A percentile compares a stretch with the other conserved stretches of the same genome.
Evolutionary conservation across 805 yeast genomes (phyloP).

Genomic region (Millerozyma miso): DNA sequence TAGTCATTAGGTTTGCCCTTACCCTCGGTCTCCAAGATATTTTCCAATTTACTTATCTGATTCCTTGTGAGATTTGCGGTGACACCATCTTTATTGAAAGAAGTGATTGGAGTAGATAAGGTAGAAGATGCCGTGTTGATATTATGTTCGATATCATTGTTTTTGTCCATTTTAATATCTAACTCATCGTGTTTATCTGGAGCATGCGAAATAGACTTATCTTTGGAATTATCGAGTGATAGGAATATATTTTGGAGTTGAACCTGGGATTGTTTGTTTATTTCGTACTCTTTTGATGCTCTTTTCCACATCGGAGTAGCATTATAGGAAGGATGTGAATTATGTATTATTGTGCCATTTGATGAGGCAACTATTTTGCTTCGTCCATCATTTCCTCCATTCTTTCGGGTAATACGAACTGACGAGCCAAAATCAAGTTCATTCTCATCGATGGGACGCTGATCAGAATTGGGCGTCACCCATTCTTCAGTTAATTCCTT

Average conservation of each 20-base stretch:
- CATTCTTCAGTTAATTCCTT: conserved; percentile 33
- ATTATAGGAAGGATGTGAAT: conserved; percentile 13
- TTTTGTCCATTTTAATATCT: conserved; percentile 5
- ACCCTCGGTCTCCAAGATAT: conserved; percentile 19
- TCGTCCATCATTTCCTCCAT: neutral
- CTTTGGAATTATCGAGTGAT: conserved; percentile 17
- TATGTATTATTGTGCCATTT: conserved; percentile 31
- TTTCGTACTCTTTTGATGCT: conserved; percentile 24
- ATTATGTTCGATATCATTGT: conserved; percentile 3
- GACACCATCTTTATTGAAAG: conserved; percentile 16
- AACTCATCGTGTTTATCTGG: conserved; percentile 1
- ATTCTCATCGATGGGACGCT: conserved; percentile 3
- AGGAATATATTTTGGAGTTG: conserved; percentile 30
- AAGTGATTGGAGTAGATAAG: conserved; percentile 35
- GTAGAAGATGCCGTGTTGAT: conserved; percentile 29
- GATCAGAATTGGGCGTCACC: conserved; percentile 12
- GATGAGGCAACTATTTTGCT: conserved; percentile 14
- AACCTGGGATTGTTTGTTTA: conserved; percentile 18
- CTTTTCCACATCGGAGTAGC: conserved; percentile 36
- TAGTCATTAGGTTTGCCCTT: conserved; percentile 15
- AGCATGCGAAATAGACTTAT: conserved; percentile 7
- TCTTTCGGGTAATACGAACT: conserved; percentile 8
- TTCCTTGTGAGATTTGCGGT: conserved; percentile 5
- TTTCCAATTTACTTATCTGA: conserved; percentile 15
- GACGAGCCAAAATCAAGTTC: conserved; percentile 19